Evolutionary conservation across 805 yeast genomes (phyloP).

Genomic region (Kodamaea kakaduensis): DNA sequence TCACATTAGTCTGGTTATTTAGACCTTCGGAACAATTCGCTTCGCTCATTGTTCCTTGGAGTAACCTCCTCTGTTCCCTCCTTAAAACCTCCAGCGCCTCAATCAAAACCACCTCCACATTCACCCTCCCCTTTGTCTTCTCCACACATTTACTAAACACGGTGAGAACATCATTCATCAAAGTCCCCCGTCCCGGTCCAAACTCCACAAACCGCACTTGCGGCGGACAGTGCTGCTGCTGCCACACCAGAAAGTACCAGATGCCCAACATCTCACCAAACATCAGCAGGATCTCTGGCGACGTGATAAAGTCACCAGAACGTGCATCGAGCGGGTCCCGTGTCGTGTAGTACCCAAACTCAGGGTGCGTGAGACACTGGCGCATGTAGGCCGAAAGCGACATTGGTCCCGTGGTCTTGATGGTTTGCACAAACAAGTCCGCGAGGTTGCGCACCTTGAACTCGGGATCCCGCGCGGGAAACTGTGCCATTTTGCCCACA

Average conservation of each 20-base stretch:
- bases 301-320: constrained; percentile 75
- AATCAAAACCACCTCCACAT: constrained; percentile 50
- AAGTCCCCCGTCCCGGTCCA: constrained; percentile 84
- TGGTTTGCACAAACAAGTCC: constrained; percentile 44
- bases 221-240: constrained; percentile 48
- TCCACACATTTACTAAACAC: constrained; percentile 41
- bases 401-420: constrained; percentile 72
- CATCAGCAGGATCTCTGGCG: constrained; percentile 83
- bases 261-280: constrained; percentile 83
- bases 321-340: constrained; percentile 62
- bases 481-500: constrained; percentile 32
- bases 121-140: constrained; percentile 17
- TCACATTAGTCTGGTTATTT: too few relatives aligned
- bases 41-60: constrained; percentile 36
- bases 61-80: constrained; percentile 46
- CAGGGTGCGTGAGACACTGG: constrained; percentile 76
- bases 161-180: constrained; percentile 60
- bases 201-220: constrained; percentile 61
- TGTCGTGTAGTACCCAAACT: constrained; percentile 74
- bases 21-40: constrained; percentile 17
- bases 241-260: constrained; percentile 62
- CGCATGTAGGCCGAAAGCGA: constrained; percentile 72
- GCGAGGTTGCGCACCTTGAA: constrained; percentile 22
- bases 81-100: constrained; percentile 71
- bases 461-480: constrained; percentile 23